phyloP scores from a whole-genome alignment of 257 asterid species.

The Plectranthus barbatus region DNA sequence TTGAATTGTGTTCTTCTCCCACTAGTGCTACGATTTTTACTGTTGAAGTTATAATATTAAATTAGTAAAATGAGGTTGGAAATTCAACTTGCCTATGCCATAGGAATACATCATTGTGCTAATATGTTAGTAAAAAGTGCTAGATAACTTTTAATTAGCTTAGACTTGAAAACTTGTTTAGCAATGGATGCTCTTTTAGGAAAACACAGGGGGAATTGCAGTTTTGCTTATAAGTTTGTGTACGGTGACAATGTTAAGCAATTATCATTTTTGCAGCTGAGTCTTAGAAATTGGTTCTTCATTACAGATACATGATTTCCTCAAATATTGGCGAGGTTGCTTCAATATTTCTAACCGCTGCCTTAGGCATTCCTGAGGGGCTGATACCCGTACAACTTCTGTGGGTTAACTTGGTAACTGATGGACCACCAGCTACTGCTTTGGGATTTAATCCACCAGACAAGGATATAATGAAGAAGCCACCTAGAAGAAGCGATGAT shows the following conservation, averaged over 20 bases:
- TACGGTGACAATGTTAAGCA: no score
- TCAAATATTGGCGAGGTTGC: conserved; percentile 98
- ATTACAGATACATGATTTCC: conserved; percentile 91
- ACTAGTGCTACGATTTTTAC: neutral
- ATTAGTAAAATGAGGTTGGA: neutral
- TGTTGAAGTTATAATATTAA: neutral
- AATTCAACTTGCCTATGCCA: neutral
- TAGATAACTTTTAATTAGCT: neutral
- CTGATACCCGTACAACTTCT: conserved; percentile 96
- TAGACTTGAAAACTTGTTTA: no score
- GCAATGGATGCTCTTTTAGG: neutral
- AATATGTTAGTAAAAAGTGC: no score
- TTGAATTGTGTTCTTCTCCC: neutral
- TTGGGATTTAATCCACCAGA: conserved; percentile 99
- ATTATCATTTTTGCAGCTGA: neutral
- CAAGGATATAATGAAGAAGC: conserved; percentile 88
- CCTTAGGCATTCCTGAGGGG: conserved; percentile 96
- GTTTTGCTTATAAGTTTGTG: neutral
- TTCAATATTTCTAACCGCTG: conserved; percentile 86
- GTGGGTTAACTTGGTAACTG: conserved; percentile 96
- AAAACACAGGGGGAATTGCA: neutral
- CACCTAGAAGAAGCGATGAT: conserved; percentile 88
- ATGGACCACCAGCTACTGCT: conserved; percentile 99
- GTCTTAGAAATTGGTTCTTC: neutral
- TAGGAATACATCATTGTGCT: neutral